These are phyloP conservation scores for Venturia asperata DNA, from an alignment of 2,329 filamentous ascomycete genomes.

Conservation along the genomic window DNA sequence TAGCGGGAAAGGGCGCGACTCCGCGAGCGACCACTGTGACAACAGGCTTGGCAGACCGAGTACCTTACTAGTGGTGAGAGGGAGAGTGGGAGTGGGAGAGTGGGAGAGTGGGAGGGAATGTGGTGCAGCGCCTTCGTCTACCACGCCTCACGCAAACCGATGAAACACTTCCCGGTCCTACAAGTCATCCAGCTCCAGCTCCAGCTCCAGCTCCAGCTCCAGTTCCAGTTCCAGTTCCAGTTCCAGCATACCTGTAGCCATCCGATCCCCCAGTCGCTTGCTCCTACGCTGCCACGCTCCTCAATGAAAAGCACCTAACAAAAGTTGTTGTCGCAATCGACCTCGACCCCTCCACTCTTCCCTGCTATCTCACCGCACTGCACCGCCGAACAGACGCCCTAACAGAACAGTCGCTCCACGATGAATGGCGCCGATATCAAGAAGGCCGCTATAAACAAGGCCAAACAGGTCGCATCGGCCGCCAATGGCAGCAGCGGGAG, in stretches of 20 bases:
- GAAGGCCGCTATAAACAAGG: constrained; percentile 58
- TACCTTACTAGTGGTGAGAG: not conserved
- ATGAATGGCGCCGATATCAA: constrained; percentile 60
- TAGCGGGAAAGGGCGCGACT: not conserved
- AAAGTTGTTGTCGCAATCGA: not conserved
- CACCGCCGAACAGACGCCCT: not conserved
- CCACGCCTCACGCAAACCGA: not conserved
- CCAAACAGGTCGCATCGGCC: constrained; percentile 56
- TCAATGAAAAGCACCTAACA: constrained; percentile 5
- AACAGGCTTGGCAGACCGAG: not conserved
- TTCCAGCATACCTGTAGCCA: no score
- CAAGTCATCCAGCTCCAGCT: not conserved
- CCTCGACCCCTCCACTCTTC: constrained; percentile 10
- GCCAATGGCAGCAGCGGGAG: constrained; percentile 25
- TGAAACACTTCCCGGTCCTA: constrained; percentile 10
- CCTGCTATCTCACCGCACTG: constrained; percentile 10
- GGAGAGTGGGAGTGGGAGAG: no score
- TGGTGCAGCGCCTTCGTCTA: not conserved
- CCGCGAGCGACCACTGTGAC: not conserved
- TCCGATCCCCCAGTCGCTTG: not conserved
- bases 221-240: no score
- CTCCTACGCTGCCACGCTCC: not conserved
- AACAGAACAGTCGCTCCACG: constrained; percentile 28
- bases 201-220: no score
- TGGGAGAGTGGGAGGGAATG: constrained; percentile 1